Base-by-base conservation (phyloP, 306 rosid genomes). In the Oxytropis ochrocephala region DNA sequence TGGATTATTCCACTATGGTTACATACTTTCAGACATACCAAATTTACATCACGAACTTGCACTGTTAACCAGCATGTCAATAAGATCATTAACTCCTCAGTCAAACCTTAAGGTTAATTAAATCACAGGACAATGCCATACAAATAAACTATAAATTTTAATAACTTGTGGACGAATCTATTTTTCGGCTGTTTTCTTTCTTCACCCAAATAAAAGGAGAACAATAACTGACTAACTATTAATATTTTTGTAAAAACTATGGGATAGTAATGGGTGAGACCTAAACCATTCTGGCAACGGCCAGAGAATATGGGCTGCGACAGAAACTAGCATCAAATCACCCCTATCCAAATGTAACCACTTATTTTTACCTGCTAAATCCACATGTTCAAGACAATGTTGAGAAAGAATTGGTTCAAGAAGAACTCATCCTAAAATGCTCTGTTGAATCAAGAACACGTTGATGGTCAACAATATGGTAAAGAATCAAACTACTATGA, bases 361-460 rank as follows among this genome's bases (percentile, higher is more conserved):
- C n/a, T 13, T 63, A 30, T 47, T 39, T 69, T 10, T 35, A 75
- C 33, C 49, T 24, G 14, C 70, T 17, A 59, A 59, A 58, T 67
- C 48, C 35, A 67, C 72, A 67, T 67, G 29, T 36, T 67, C 36
- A 50, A 50, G 61, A 51, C 36, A 36, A 68, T 49, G 51, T 19
- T 38, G 33, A 53, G 30, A 53, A 69, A 39, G 9, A 44, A 13
- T 29, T 32, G 21, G 27, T 61, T 36, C 69, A 43, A 6, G 49
- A 29, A 46, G 11, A 64, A 39, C 55, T 57, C 43, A 7, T 30
- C 55, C 75, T 61, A 27, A 52, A 10, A 69, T 52, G 41, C 11
- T 52, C 17, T 14, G 64, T 49, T 38, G 8, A 36, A 42, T 61
- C 21, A 33, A 41, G 39, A 19, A 30, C 39, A 42, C 64, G n/a